A percentile compares a stretch with the other conserved stretches of the same genome.
Evolutionary conservation across 345 rosid species (phyloP).

Genomic region (rapeseed (Brassica napus)): Da-Ae NC_063443.1:18700001-18700500

Average conservation of each 20-base stretch:
- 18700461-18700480: constrained; percentile 39
- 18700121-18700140: too few species aligned
- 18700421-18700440: constrained; percentile 27
- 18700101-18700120: neutral
- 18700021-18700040: neutral
- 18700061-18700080: neutral
- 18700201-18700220: constrained; percentile 9
- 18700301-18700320: neutral
- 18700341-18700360: constrained; percentile 1
- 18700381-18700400: constrained; percentile 23
- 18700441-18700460: constrained; percentile 42
- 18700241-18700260: constrained; percentile 9
- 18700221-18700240: constrained; percentile 11
- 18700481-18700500: constrained; percentile 41
- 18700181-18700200: neutral
- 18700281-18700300: neutral
- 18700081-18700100: neutral
- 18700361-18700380: constrained; percentile 23
- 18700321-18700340: neutral
- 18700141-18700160: neutral
- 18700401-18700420: constrained; percentile 2
- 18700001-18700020: neutral
- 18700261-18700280: neutral
- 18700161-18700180: neutral
- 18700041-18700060: neutral